Base-by-base conservation (phyloP, 768 basidiomycete genomes). In the Cubamyces sp. region DNA sequence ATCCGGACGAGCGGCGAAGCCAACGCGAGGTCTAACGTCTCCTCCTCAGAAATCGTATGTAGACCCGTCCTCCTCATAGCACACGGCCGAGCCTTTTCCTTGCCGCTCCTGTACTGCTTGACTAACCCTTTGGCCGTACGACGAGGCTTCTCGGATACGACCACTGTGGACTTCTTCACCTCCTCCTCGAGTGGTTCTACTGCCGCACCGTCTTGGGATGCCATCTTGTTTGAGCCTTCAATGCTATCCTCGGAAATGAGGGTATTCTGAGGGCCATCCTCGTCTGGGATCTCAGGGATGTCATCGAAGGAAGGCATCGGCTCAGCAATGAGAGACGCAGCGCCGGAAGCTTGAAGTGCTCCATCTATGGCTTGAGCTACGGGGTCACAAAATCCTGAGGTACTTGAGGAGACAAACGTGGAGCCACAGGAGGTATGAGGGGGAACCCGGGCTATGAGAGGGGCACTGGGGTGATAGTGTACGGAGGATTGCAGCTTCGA, bases 61-160 rank as follows among this genome's bases (percentile, higher is more conserved):
- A 51, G 49, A 2, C 28, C 15, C 26, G 49, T 30, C 5, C 49
- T 15, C 1, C 49, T 30, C 49, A 51, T 51, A 0, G 28, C 28
- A 9, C 28, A 34, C 12, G 49, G 49, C 0, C 28, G 49, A 1
- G 49, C 30, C 49, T 51, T 34, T 16, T 5, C 28, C 49, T 37
- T 51, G 49, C 34, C 16, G 28, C 28, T 34, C 49, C 28, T 51
- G 49, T 51, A 51, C 49, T 51, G 30, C 18, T 34, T 51, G 18
- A 51, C 49, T 16, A 51, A n/a, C 16, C 30, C 30, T 51, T 30
- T 15, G 5, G 49, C 49, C 3, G 30, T 51, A 18, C 49, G 30
- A 16, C 8, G n/a, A 11, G 49, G 49, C 34, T 37, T 51, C 28
- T 34, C 48, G 5, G 25, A 49, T 9, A 28, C 23, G 26, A 30